These are phyloP conservation scores for Clonostachys rhizophaga DNA, from an alignment of 2,329 filamentous ascomycete genomes.

Conservation along the genomic window DNA sequence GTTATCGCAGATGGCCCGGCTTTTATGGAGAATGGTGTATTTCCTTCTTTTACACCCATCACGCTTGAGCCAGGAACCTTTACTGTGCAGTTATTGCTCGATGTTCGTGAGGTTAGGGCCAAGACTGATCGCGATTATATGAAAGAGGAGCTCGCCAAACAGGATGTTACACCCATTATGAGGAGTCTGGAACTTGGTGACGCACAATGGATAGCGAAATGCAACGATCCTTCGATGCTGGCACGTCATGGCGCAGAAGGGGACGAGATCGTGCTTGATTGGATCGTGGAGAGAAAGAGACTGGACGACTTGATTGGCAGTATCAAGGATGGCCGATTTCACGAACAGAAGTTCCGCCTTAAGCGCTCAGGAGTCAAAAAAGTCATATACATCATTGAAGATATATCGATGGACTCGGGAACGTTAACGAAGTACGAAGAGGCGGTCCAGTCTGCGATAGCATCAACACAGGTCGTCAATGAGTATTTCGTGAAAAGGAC, in stretches of 20 bases:
- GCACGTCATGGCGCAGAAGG: conserved; percentile 53
- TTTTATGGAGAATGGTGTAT: conserved; percentile 15
- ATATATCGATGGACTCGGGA: conserved; percentile 57
- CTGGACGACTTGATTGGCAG: conserved; percentile 75
- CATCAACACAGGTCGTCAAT: conserved; percentile 72
- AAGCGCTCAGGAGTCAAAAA: conserved; percentile 69
- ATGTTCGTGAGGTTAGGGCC: conserved; percentile 69
- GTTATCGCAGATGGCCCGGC: conserved; percentile 7
- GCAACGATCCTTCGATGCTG: conserved; percentile 53
- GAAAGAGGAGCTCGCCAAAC: conserved; percentile 64
- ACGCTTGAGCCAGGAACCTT: conserved; percentile 61
- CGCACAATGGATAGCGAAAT: conserved; percentile 74
- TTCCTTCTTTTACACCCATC: conserved; percentile 55
- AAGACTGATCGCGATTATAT: conserved; percentile 75
- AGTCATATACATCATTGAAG: conserved; percentile 75
- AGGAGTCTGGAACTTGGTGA: conserved; percentile 70
- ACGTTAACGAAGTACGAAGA: conserved; percentile 56
- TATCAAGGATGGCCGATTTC: conserved; percentile 78
- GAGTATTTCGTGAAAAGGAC: conserved; percentile 78
- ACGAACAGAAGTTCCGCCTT: conserved; percentile 80
- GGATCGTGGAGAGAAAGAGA: conserved; percentile 76
- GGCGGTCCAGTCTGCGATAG: conserved; percentile 67
- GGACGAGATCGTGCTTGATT: conserved; percentile 71
- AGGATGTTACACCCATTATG: conserved; percentile 61
- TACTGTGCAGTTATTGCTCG: conserved; percentile 67